Conservation (phyloP, 768 basidiomycete genomes). For the Kwoniella sp. region DNA sequence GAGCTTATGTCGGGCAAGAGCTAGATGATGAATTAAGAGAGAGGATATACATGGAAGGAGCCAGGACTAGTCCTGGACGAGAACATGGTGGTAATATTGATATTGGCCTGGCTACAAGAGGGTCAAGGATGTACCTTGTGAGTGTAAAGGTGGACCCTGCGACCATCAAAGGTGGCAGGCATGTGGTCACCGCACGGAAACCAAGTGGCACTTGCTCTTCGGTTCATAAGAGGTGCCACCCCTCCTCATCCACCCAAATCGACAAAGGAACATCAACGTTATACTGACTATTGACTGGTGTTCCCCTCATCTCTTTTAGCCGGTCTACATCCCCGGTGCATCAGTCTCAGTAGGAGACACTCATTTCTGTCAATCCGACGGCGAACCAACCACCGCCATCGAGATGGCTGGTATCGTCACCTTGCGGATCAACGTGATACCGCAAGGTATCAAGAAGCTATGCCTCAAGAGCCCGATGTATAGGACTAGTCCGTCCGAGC, state of each 20-base stretch:
- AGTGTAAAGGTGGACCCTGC: constrained; percentile 8
- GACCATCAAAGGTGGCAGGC: no score
- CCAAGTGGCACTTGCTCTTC: no score
- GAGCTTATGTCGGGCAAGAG: constrained; percentile 72
- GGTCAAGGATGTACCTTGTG: constrained; percentile 34
- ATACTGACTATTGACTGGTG: no score
- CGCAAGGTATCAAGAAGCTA: constrained; percentile 72
- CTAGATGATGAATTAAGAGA: constrained; percentile 59
- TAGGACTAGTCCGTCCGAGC: constrained; percentile 64
- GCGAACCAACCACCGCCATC: constrained; percentile 63
- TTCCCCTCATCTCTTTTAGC: constrained; percentile 59
- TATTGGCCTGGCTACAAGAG: constrained; percentile 67
- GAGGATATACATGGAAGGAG: constrained; percentile 68
- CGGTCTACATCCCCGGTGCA: constrained; percentile 74
- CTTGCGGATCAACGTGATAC: constrained; percentile 71
- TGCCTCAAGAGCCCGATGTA: constrained; percentile 74
- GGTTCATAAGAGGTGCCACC: no score
- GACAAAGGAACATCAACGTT: no score
- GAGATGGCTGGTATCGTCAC: constrained; percentile 79
- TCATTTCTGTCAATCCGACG: constrained; percentile 79
- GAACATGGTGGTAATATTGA: constrained; percentile 70
- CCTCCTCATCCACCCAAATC: no score
- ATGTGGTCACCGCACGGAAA: no score
- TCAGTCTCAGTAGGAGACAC: constrained; percentile 77
- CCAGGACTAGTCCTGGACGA: constrained; percentile 73